Evolutionary conservation across 306 rosid genomes (phyloP).

Genomic region (Sesbania bispinosa): DNA sequence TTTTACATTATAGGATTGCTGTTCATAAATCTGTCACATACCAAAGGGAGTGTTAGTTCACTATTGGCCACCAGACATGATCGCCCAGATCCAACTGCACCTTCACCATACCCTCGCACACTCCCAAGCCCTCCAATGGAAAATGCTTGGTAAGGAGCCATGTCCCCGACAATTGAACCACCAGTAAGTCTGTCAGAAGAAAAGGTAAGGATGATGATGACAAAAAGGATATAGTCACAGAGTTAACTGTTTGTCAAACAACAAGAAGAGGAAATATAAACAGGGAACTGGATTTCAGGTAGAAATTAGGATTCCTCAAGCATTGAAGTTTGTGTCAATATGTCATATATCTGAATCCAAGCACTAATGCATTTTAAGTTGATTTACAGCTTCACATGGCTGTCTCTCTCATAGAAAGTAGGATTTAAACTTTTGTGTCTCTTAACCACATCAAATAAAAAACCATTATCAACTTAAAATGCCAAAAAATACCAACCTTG

Average conservation of each 20-base stretch:
- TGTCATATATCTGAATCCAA: background rate
- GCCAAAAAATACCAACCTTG: constrained; percentile 47
- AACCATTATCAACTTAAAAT: background rate
- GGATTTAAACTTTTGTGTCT: too few relatives aligned
- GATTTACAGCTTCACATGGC: background rate
- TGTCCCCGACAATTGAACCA: constrained; percentile 91
- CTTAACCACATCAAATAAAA: constrained; percentile 6
- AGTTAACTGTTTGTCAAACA: background rate
- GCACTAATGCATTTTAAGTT: background rate
- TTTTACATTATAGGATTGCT: constrained; percentile 7
- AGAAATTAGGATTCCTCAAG: too few relatives aligned
- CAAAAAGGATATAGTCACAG: background rate
- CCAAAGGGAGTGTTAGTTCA: constrained; percentile 76
- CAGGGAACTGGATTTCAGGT: background rate
- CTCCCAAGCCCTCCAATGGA: constrained; percentile 80
- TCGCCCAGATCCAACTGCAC: constrained; percentile 87
- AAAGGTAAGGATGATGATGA: background rate
- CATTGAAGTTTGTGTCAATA: background rate
- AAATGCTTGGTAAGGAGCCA: constrained; percentile 96
- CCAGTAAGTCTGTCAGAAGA: constrained; percentile 60
- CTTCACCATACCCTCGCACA: constrained; percentile 86
- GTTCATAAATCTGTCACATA: constrained; percentile 30
- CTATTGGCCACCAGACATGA: constrained; percentile 79
- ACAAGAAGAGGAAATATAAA: constrained; percentile 8
- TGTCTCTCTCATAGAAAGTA: background rate